Conservation (phyloP, 352 stramenopile genomes). For the Globisporangium cederbergense region DNA sequence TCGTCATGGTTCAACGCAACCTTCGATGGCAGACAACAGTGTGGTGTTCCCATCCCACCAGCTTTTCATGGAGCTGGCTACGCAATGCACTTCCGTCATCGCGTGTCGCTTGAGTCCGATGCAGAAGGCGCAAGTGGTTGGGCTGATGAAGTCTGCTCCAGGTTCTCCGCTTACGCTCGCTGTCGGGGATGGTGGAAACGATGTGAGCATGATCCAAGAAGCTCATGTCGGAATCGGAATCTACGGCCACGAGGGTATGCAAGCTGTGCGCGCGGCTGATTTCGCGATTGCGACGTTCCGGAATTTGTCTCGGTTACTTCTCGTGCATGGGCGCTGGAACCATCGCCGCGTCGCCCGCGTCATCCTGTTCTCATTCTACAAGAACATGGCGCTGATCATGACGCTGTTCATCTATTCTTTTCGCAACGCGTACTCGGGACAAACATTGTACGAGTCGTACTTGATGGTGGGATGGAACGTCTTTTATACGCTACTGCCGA, state of each 20-base stretch:
- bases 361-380: slow-evolving; percentile 89
- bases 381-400: slow-evolving; percentile 93
- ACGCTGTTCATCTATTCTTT: slow-evolving; percentile 88
- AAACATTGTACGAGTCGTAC: slow-evolving; percentile 87
- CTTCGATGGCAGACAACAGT: slow-evolving; percentile 24
- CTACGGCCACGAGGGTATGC: slow-evolving; percentile 96
- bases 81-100: slow-evolving; percentile 84
- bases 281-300: slow-evolving; percentile 85
- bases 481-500: slow-evolving; percentile 92
- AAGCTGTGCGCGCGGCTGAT: slow-evolving; percentile 79
- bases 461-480: slow-evolving; percentile 95
- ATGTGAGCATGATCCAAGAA: slow-evolving; percentile 99
- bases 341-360: slow-evolving; percentile 74
- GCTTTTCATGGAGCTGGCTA: slow-evolving; percentile 81
- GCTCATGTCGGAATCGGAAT: slow-evolving; percentile 98
- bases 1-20: slow-evolving; percentile 38
- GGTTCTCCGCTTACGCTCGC: slow-evolving; percentile 88
- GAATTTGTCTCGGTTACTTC: slow-evolving; percentile 69
- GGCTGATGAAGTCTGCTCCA: slow-evolving; percentile 87
- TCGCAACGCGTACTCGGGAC: slow-evolving; percentile 90
- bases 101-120: slow-evolving; percentile 87
- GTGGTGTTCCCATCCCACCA: slow-evolving; percentile 40
- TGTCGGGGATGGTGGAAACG: slow-evolving; percentile 98
- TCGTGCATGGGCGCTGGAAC: slow-evolving; percentile 86
- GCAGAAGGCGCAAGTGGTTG: slow-evolving; percentile 92